Conservation (phyloP, 768 basidiomycete genomes). For the Boletus rufocinnamomeus region DNA sequence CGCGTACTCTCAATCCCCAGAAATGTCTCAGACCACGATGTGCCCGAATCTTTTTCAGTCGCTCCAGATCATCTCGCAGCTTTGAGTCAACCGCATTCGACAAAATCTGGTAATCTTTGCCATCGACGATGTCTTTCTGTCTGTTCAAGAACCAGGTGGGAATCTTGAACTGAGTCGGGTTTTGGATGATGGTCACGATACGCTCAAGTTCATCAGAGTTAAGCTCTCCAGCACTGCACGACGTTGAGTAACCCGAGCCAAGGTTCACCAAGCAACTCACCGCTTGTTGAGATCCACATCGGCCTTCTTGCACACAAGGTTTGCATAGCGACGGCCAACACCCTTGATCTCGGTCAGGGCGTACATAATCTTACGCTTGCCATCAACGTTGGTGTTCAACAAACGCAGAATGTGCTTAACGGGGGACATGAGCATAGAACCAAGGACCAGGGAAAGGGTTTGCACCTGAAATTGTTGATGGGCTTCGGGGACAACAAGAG, state of each 20-base stretch:
- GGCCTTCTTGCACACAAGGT: conserved; percentile 99
- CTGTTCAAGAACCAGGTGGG: conserved; percentile 99
- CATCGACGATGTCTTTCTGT: conserved; percentile 96
- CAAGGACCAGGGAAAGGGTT: neutral
- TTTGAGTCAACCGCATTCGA: conserved; percentile 98
- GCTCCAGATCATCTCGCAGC: conserved; percentile 96
- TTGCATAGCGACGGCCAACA: conserved; percentile 98
- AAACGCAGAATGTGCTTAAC: conserved; percentile 97
- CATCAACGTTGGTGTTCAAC: conserved; percentile 99
- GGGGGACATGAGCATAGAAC: conserved; percentile 4
- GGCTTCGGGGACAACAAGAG: conserved; percentile 94
- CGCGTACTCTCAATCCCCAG: conserved; percentile 94
- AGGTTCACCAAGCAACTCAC: conserved; percentile 48
- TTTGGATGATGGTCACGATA: conserved; percentile 98
- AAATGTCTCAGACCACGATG: conserved; percentile 92
- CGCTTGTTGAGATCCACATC: conserved; percentile 99
- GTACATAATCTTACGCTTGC: conserved; percentile 99
- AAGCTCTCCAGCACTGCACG: conserved; percentile 89
- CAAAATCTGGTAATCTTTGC: conserved; percentile 94
- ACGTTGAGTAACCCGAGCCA: conserved; percentile 6
- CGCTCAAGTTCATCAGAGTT: conserved; percentile 99
- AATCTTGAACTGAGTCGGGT: conserved; percentile 99
- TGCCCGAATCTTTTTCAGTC: conserved; percentile 98
- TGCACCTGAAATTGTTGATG: conserved; percentile 94
- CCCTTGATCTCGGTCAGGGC: conserved; percentile 99